Evolutionary conservation across 169 alveolate genomes (phyloP).

Genomic region (Condylostoma magnum): DNA sequence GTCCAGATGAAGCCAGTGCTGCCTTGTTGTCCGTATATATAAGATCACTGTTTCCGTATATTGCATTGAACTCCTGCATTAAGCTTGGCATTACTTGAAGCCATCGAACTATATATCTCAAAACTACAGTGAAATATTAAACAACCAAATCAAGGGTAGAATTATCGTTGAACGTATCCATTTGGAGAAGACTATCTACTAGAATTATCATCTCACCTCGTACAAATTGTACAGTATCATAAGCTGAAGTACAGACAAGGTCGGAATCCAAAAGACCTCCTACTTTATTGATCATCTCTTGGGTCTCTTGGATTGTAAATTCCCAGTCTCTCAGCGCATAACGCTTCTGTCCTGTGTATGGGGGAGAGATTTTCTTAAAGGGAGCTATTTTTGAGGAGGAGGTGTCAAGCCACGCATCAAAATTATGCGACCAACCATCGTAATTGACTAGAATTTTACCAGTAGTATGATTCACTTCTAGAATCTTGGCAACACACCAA

Average conservation of each 20-base stretch:
- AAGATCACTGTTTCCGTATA: slow-evolving; percentile 35
- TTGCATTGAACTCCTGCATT: slow-evolving; percentile 27
- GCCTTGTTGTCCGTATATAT: slow-evolving; percentile 44
- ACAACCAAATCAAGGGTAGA: slow-evolving; percentile 31
- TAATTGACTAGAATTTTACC: slow-evolving; percentile 25
- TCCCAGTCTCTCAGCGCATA: slow-evolving; percentile 42
- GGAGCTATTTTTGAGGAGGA: slow-evolving; percentile 44
- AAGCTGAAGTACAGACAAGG: not conserved
- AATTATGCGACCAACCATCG: slow-evolving; percentile 48
- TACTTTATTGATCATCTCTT: not conserved
- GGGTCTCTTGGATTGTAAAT: not conserved
- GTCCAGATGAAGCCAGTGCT: slow-evolving; percentile 35
- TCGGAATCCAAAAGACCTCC: not conserved
- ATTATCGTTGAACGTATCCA: not conserved
- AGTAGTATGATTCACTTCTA: slow-evolving; percentile 13
- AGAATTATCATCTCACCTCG: slow-evolving; percentile 45
- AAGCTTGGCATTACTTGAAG: slow-evolving; percentile 34
- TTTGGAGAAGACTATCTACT: slow-evolving; percentile 34
- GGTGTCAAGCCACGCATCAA: slow-evolving; percentile 30
- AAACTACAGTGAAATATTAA: slow-evolving; percentile 17
- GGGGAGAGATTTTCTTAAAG: slow-evolving; percentile 37
- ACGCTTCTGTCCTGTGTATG: slow-evolving; percentile 53
- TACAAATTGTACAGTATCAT: slow-evolving; percentile 37
- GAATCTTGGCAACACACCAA: slow-evolving; percentile 53
- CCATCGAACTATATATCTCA: slow-evolving; percentile 40